Base-by-base conservation (phyloP, 2,329 filamentous ascomycete genomes). In the Fusarium dlaminii region DNA sequence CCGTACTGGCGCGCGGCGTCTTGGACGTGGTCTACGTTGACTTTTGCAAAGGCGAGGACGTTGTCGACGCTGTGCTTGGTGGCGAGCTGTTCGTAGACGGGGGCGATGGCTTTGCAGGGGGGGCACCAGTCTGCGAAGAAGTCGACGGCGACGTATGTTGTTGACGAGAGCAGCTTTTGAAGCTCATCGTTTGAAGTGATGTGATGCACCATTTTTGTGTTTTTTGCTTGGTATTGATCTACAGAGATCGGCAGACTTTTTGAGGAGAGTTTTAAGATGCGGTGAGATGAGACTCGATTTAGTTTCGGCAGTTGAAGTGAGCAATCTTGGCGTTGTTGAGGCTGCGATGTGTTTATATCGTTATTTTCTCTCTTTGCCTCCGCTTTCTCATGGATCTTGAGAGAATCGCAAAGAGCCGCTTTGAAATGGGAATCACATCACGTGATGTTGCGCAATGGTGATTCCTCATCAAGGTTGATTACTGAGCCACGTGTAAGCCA, bases 1-100 rank as follows among this genome's bases (percentile, higher is more conserved):
- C 89, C 89, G 77, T 96, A 91, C 78, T 94, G 90, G 78, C 91
- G 87, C 30, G 94, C 91, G 54, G 96, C 89, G 2, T 94, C 91
- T 75, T 91, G 86, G 46, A 95, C 87, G 74, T 94, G 88, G 84
- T 98, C 96, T 77, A 98, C 94, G 84, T 98, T 95, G 82, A 98
- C 87, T 89, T 98, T 97, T 87, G 90, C 92, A 86, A 98, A 98
- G 82, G 90, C 88, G 74, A 92, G 82, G 69, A 89, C 81, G 84
- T 89, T 90, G 54, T 76, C 73, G 36, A 77, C 63, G 66, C 68
- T 70, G 77, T 81, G 76, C 68, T 77, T 75, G 27, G 68, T 60
- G 58, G 81, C 78, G 20, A 81, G 78, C 13, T 43, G 71, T 60
- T 82, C 79, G 73, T 83, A 88, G 54, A 86, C 64, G 39, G 86